Conservation (phyloP, 768 basidiomycete species). For the Suillus ampliporus region DNA sequence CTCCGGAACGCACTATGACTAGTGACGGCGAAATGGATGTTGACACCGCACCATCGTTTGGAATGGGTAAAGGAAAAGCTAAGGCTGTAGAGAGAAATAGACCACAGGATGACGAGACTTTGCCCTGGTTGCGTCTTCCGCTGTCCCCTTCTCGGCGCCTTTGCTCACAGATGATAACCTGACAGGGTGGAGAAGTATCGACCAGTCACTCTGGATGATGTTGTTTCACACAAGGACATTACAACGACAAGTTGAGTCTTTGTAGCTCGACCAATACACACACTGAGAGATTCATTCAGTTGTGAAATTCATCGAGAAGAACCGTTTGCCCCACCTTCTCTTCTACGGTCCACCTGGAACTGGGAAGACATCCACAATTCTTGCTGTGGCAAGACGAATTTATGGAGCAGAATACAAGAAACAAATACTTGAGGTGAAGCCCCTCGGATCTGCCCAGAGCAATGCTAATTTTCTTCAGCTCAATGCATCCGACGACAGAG, state of each 20-base stretch:
- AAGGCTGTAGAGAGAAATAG: conserved; percentile 55
- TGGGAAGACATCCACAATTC: conserved; percentile 96
- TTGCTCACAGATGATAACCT: conserved; percentile 2
- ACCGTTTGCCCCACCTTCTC: conserved; percentile 90
- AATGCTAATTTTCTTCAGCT: conserved; percentile 53
- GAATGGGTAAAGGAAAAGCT: conserved; percentile 67
- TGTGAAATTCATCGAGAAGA: conserved; percentile 95
- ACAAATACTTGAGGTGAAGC: conserved; percentile 87
- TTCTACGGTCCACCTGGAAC: conserved; percentile 99
- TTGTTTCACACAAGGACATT: conserved; percentile 97
- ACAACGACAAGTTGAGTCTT: conserved; percentile 80
- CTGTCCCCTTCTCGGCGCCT: conserved; percentile 8
- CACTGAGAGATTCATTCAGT: conserved; percentile 54
- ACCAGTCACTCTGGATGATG: conserved; percentile 88
- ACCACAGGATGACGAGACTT: conserved; percentile 60
- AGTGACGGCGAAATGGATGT: conserved; percentile 60
- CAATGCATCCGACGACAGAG: conserved; percentile 97
- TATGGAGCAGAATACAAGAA: conserved; percentile 88
- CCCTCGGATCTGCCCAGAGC: conserved; percentile 8
- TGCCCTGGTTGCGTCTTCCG: conserved; percentile 75
- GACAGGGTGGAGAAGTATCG: conserved; percentile 97
- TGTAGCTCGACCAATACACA: background rate
- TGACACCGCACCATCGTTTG: conserved; percentile 37
- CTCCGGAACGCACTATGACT: conserved; percentile 47
- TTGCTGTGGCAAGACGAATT: conserved; percentile 93